phyloP scores from a whole-genome alignment of 75 land plant species.

The Chamaecyparis obtusa region DNA sequence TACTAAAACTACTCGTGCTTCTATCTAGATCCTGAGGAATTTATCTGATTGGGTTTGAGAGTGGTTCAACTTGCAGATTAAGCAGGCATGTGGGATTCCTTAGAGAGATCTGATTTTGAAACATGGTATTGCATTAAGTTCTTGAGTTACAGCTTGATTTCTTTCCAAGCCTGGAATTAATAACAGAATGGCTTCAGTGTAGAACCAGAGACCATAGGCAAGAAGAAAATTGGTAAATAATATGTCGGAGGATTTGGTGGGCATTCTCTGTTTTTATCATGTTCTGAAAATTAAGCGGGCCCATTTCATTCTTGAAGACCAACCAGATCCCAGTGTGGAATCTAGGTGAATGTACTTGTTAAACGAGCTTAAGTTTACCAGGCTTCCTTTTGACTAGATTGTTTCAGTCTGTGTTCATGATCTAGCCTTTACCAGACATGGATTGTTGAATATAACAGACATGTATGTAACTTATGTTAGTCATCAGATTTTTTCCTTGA shows the following conservation, averaged over 20 bases:
- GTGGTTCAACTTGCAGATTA: not conserved
- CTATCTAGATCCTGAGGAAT: not conserved
- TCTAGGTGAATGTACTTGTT: not conserved
- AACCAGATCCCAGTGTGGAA: not conserved
- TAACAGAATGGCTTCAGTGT: not conserved
- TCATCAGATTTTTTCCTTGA: not conserved
- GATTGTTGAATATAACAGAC: not conserved
- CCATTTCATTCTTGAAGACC: not conserved
- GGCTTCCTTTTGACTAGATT: not conserved
- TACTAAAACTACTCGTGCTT: not conserved
- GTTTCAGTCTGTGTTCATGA: not conserved
- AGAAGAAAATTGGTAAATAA: not conserved
- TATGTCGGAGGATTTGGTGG: not conserved
- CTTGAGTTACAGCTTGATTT: conserved; percentile 5
- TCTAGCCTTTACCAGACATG: not conserved
- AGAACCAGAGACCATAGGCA: not conserved
- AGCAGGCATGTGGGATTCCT: not conserved
- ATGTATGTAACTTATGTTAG: not conserved
- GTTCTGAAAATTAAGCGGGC: not conserved
- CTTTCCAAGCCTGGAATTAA: not conserved
- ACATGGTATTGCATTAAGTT: conserved; percentile 5
- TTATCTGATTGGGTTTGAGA: not conserved
- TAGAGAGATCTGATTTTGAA: conserved; percentile 4
- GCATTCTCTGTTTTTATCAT: not conserved
- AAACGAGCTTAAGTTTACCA: not conserved